These are phyloP conservation scores for Phalaenopsis aphrodite DNA, from an alignment of 106 monocot genomes.

Conservation along the genomic window DNA sequence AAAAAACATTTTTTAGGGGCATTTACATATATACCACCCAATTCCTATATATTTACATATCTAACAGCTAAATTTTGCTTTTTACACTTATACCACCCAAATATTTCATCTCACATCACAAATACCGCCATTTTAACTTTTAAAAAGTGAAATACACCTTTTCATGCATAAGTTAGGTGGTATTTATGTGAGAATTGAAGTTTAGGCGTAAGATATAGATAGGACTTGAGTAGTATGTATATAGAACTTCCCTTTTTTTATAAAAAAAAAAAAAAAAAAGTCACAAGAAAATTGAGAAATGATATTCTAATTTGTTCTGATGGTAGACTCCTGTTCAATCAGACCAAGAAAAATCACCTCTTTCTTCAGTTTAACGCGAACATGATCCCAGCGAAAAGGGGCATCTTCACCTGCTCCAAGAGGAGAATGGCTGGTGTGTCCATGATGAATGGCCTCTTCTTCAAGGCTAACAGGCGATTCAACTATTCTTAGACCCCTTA, in stretches of 20 bases:
- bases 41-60: too few species aligned
- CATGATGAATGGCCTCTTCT: slow-evolving; percentile 96
- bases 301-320: background rate
- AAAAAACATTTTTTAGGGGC: background rate
- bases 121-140: too few species aligned
- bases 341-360: slow-evolving; percentile 40
- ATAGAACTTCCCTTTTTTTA: too few species aligned
- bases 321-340: background rate
- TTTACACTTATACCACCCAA: too few species aligned
- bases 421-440: slow-evolving; percentile 76
- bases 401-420: slow-evolving; percentile 98
- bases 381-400: slow-evolving; percentile 98
- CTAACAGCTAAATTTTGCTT: too few species aligned
- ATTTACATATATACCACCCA: too few species aligned
- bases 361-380: slow-evolving; percentile 90
- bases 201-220: too few species aligned
- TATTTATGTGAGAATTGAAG: too few species aligned
- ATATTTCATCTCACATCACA: too few species aligned
- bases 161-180: too few species aligned
- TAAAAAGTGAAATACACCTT: too few species aligned
- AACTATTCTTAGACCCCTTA: slow-evolving; percentile 65
- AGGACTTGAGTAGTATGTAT: too few species aligned
- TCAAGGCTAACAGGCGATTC: slow-evolving; percentile 92
- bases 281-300: background rate
- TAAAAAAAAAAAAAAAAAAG: slow-evolving; percentile 4